Evolutionary conservation across 371 early-diverging fungal species (phyloP), one percentile per base, ranked within the genome.

Genomic region (Chytridium lagenaria): DNA sequence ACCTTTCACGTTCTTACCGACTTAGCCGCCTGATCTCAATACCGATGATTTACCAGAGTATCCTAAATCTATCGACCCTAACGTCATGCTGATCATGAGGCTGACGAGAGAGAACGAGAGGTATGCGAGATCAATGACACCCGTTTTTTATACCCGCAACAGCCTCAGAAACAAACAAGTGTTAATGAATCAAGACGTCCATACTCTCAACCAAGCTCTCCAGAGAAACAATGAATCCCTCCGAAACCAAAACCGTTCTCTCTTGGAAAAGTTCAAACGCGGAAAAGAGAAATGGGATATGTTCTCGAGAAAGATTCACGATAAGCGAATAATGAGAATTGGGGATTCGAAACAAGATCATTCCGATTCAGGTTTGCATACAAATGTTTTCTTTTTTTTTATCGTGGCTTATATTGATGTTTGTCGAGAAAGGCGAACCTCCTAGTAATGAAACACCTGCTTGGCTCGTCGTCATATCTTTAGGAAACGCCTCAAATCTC

Each of bases 211-310:
- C 19, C 44, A 44, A 44, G 19, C 12, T 44, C 19, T 44, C 19
- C 44, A 44, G 19, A 19, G 12, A 19, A 44, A 44, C 19, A 44
- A 44, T 44, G 44, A 44, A 44, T 44, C 44, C 7, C 7, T 44
- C 19, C 44, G 44, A 7, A 44, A 44, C 19, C 12, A 44, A 19
- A 44, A 44, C 19, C 44, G 44, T 12, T 7, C 44, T 7, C 26
- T 52, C 7, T 5, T 26, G 5, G 55, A 52, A 5, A 26, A 12
- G 23, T 52, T 52, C 12, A 12, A 26, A 5, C 55, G 55, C 55
- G 55, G 55, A 5, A 52, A 52, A 52, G 55, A 52, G 23, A 52
- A 52, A 52, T 52, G 55, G 55, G 55, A 52, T 26, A 23, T 52
- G 5, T 52, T 52, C 26, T 52, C 55, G 23, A 52, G 23, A 23